These are phyloP conservation scores for Amanita thiersii DNA, from an alignment of 768 basidiomycete species.

Conservation along the genomic window DNA sequence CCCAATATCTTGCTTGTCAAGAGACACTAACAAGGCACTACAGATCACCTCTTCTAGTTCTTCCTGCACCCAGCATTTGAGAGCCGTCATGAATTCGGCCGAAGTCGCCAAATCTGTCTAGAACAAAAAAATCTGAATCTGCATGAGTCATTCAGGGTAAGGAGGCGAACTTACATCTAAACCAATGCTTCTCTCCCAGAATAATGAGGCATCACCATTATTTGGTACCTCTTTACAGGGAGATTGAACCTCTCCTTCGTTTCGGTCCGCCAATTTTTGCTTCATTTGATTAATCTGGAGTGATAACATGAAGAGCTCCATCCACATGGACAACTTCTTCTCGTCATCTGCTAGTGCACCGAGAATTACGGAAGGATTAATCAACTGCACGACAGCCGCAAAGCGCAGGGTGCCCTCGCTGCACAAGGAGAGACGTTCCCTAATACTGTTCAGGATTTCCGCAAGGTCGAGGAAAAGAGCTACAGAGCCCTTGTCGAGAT, in stretches of 20 bases:
- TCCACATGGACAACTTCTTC: slow-evolving; percentile 15
- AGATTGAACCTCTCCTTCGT: neutral
- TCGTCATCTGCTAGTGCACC: slow-evolving; percentile 17
- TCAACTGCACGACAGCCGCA: slow-evolving; percentile 12
- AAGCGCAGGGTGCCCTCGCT: slow-evolving; percentile 10
- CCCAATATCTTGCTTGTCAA: slow-evolving; percentile 17
- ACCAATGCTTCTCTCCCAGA: slow-evolving; percentile 19
- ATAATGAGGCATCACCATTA: slow-evolving; percentile 13
- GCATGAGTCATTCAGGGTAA: neutral
- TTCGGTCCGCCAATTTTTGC: slow-evolving; percentile 6
- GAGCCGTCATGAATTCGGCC: slow-evolving; percentile 6
- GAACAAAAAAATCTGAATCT: neutral
- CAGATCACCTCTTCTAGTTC: slow-evolving; percentile 11
- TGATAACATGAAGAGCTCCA: slow-evolving; percentile 15
- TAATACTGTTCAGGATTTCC: slow-evolving; percentile 13
- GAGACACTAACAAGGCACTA: slow-evolving; percentile 8
- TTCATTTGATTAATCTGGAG: neutral
- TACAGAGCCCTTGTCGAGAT: neutral
- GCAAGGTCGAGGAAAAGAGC: slow-evolving; percentile 12
- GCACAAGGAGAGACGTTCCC: slow-evolving; percentile 14
- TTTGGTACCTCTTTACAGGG: slow-evolving; percentile 1
- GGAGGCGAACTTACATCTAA: slow-evolving; percentile 13
- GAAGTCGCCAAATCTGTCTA: slow-evolving; percentile 1
- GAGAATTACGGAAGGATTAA: slow-evolving; percentile 14
- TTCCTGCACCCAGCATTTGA: slow-evolving; percentile 10